Base-by-base conservation (phyloP, 495 filamentous ascomycete species). In the Hypoxylon rickii region DNA sequence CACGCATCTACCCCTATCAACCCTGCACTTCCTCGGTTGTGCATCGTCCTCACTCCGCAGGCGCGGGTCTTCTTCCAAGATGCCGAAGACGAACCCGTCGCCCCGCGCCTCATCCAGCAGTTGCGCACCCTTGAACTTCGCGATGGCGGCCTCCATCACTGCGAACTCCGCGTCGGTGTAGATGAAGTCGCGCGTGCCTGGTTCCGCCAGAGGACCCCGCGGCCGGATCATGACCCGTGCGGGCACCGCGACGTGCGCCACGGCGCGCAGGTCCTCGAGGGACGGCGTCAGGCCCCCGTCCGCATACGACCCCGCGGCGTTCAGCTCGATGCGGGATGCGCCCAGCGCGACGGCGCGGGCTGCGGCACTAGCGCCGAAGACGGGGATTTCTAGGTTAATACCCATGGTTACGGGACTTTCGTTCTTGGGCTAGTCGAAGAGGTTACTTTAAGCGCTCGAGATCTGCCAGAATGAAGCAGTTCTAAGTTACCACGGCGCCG, bases 211-310 rank as follows among this genome's bases (percentile, higher is more conserved):
- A 2, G 69, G 57, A 6, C 71, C 73, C 15, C 73, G 68, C 1
- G 74, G 75, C n/a, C 75, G 65, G 44, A 79, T 77, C 76, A 79
- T 79, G 44, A 79, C 47, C 2, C 73, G 71, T 1, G 76, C 51
- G 2, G 71, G 58, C 20, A 67, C 33, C 17, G 44, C 3, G 12
- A 53, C 20, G 1, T 29, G n/a, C 3, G 63, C 40, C 21, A 44
- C 31, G 16, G 26, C 18, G 7, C 47, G n/a, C 7, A 58, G 41
- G 22, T 70, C 52, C 15, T 61, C 36, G 2, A 61, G 21, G 6
- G 68, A 61, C 4, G 73, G 75, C 1, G 75, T 75, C n/a, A 68
- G 59, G 1, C 73, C 75, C 12, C 73, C 73, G 7, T 63, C 63
- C 16, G 51, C 47, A 52, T 78, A 78, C 0, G 76, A 78, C 0